Evolutionary conservation across 1,284 basidiomycete genomes (phyloP), one percentile per base, ranked within the genome.

Genomic region (Tetrapyrgos nigripes): DNA sequence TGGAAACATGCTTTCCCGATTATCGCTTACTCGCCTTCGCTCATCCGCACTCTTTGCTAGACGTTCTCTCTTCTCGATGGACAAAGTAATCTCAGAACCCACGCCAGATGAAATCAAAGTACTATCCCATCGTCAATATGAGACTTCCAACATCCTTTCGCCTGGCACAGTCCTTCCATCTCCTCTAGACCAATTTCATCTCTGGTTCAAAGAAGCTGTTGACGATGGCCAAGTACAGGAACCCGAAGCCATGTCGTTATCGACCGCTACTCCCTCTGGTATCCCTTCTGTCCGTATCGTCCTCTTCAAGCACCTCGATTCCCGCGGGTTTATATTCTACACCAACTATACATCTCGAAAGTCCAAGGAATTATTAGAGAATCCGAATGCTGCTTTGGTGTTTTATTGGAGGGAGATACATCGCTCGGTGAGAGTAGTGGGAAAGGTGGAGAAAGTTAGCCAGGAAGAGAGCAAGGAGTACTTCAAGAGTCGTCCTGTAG

Each of bases 271-370:
- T 0, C 67, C 84, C 9, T 62, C 73, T 0, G 92, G 91, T 45
- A 83, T 94, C 60, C 97, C 97, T 17, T 95, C 93, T 11, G 86
- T 92, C 3, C 89, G 96, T 62, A 84, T 94, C 69, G 96, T 98
- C 51, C 87, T 98, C 62, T 88, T 98, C 69, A 98, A 98, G 75
- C 86, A 94, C 68, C 86, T 94, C 67, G 93, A 97, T 76, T 70
- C 81, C 24, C 83, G 79, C 51, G 96, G 96, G 35, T 98, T 99
- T 77, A 85, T 97, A 55, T 98, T 98, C 78, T 99, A 87, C 83
- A 97, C 96, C 35, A 99, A 99, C 79, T 99, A 99, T 79, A 84
- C 84, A 35, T 97, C 94, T 19, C 86, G 96, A 62, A 99, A 99
- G 77, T 94, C 92, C 2, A 71, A 77, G 33, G 97, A 98, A 74